phyloP scores from a whole-genome alignment of 345 rosid species.

The Murraya paniculata region DNA sequence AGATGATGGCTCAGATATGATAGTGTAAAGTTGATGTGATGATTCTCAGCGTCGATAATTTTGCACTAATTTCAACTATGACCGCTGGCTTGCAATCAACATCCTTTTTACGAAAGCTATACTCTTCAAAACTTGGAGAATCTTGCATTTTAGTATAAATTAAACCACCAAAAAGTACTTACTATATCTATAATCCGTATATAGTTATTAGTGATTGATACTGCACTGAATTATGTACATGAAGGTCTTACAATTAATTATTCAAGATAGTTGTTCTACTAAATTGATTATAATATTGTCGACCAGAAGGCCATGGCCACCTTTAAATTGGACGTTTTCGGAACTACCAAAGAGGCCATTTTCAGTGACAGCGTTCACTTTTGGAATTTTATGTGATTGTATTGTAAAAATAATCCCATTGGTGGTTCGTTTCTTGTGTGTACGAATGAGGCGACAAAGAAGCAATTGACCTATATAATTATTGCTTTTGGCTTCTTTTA shows the following conservation, averaged over 20 bases:
- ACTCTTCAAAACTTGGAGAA: background rate
- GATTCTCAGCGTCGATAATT: no score
- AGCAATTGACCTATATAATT: background rate
- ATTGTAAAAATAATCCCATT: background rate
- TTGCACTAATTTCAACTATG: background rate
- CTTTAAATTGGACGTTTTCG: background rate
- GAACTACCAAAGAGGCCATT: background rate
- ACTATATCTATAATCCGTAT: no score
- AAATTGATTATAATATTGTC: background rate
- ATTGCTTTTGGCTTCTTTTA: conserved; percentile 15
- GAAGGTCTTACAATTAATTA: no score
- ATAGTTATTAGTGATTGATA: background rate
- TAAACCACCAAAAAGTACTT: no score
- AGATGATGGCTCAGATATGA: no score
- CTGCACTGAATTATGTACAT: background rate
- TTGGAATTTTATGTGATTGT: background rate
- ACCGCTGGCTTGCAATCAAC: background rate
- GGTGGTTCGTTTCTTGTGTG: background rate
- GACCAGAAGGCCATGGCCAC: background rate
- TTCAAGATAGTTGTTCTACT: background rate
- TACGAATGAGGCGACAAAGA: background rate
- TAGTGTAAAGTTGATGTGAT: no score
- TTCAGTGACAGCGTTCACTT: conserved; percentile 12
- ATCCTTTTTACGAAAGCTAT: background rate
- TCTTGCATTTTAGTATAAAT: background rate